These are phyloP conservation scores for Nepenthes mirabilis DNA, from an alignment of 148 eudicot genomes.

Conservation along the genomic window DNA sequence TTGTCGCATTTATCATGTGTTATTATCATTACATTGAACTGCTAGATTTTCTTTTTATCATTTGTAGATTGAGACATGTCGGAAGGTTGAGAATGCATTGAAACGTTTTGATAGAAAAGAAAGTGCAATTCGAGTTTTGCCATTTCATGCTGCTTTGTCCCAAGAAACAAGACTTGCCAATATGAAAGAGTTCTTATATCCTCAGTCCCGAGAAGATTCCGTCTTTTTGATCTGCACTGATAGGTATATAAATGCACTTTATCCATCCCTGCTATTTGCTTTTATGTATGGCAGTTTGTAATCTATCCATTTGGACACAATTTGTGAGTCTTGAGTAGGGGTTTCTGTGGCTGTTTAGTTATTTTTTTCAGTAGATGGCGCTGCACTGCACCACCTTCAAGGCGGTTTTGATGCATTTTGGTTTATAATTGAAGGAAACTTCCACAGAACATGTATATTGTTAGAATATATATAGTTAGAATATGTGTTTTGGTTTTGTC, in stretches of 20 bases:
- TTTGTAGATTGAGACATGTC: constrained; percentile 88
- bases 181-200: constrained; percentile 65
- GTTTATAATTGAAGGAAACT: no score
- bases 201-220: constrained; percentile 22
- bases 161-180: constrained; percentile 67
- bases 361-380: no score
- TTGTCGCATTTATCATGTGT: not conserved
- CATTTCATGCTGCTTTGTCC: constrained; percentile 89
- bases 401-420: no score
- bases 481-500: no score
- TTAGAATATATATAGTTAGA: no score
- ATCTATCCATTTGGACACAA: not conserved
- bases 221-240: constrained; percentile 89
- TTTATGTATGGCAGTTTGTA: no score
- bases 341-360: no score
- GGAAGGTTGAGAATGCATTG: constrained; percentile 87
- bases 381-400: no score
- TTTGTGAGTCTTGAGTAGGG: no score
- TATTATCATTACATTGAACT: constrained; percentile 2
- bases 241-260: constrained; percentile 28
- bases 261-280: no score
- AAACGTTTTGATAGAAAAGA: constrained; percentile 74
- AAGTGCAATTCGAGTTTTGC: constrained; percentile 32
- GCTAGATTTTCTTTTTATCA: constrained; percentile 1
- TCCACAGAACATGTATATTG: no score